Percentiles rank a stretch among this genome's conserved stretches.
These are phyloP conservation scores for Beauveria scarabaeidicola DNA, from an alignment of 2,329 filamentous ascomycete genomes.

Conservation along the genomic window DNA sequence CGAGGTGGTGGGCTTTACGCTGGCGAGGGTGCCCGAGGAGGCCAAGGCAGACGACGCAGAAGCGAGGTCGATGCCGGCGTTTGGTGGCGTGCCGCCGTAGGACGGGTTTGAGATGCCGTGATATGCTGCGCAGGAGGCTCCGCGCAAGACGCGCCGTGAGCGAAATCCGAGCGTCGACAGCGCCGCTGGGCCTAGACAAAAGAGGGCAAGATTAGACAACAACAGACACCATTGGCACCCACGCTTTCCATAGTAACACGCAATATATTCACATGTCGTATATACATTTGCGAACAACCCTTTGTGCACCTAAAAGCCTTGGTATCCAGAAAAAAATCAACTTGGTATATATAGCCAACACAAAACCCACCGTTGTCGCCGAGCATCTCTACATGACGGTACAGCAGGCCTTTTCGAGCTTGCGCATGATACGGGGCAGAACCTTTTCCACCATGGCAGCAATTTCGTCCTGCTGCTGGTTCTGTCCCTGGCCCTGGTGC, in stretches of 20 bases:
- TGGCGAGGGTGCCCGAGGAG: slow-evolving; percentile 17
- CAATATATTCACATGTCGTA: neutral
- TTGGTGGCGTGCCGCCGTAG: neutral
- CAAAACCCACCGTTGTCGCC: neutral
- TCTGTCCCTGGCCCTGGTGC: slow-evolving; percentile 32
- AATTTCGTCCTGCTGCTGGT: slow-evolving; percentile 42
- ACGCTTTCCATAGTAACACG: neutral
- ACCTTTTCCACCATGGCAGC: slow-evolving; percentile 53
- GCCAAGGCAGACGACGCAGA: neutral
- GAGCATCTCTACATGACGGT: slow-evolving; percentile 55
- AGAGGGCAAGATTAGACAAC: too few relatives aligned
- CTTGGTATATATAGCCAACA: slow-evolving; percentile 1
- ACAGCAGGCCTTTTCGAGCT: slow-evolving; percentile 63
- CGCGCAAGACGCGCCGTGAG: neutral
- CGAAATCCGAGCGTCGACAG: neutral
- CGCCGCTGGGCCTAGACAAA: neutral
- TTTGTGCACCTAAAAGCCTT: slow-evolving; percentile 2
- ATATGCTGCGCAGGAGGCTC: neutral
- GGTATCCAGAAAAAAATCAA: slow-evolving; percentile 4
- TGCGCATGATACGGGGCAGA: slow-evolving; percentile 51
- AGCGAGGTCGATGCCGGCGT: neutral
- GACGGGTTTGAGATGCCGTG: neutral
- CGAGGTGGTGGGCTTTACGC: slow-evolving; percentile 22
- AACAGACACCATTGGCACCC: too few relatives aligned
- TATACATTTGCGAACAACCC: neutral